Evolutionary conservation across 495 filamentous ascomycete genomes (phyloP), one percentile per base, ranked within the genome.

Genomic region (Hypomontagnella monticulosa): DNA sequence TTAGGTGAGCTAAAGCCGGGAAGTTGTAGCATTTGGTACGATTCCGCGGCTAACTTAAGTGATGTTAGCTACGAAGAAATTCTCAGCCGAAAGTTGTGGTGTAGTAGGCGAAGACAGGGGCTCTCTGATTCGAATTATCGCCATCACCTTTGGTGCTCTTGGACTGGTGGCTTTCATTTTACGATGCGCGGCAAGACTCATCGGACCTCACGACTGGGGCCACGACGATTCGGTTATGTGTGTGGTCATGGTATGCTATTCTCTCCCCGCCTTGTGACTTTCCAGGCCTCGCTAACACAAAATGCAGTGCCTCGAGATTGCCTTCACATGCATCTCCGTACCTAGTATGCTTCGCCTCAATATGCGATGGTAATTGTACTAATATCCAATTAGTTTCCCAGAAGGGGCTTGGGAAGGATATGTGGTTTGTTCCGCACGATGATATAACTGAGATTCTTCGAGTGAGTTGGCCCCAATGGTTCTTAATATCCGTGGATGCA

Each of bases 341-440:
- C 56, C 65, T 46, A 20, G 55, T 71, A 54, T 47, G 69, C 16
- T 41, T 12, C 30, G 23, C 48, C 0, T 20, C 19, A 3, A 48
- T 43, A 30, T n/a, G 15, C 5, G 5, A 40, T n/a, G 8, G 18
- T 19, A 1, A 6, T 8, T 0, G 40, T 65, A 6, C 57, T 61
- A 40, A 66, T 19, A 46, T 9, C n/a, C 58, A 0, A 18, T 44
- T 40, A 67, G 58, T 73, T 12, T 40, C 52, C 4, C 3, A 44
- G 0, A 23, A 44, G 12, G 71, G 71, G 19, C 57, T 74, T 4
- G 71, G 71, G 14, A 15, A 58, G 30, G 71, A 74, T 27, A 67
- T 72, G 46, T 74, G 71, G 71, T 67, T 65, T 15, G 67, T 74
- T 1, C 59, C 69, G 8, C 69, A 62, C 27, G 71, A 74, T 43